Evolutionary conservation across 2,329 filamentous ascomycete genomes (phyloP).

Genomic region (Penicillium frequentans): DNA sequence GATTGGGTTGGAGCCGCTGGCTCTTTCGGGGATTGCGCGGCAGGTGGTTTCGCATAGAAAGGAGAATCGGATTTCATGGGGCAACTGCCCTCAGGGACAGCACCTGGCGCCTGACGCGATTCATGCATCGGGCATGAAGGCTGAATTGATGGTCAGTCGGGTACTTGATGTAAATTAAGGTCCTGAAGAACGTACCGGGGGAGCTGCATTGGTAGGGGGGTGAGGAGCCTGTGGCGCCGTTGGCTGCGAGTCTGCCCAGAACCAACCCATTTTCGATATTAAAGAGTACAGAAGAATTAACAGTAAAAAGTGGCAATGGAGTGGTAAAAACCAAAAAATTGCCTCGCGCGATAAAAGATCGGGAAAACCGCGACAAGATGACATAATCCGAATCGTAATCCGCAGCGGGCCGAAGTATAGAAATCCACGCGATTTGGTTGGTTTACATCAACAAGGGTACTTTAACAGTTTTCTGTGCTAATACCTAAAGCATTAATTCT

Average conservation of each 20-base stretch:
- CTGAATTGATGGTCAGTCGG: constrained; percentile 42
- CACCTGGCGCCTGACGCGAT: constrained; percentile 33
- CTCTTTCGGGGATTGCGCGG: constrained; percentile 32
- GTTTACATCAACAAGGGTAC: neutral
- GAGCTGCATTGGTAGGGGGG: constrained; percentile 50
- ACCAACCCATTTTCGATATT: constrained; percentile 62
- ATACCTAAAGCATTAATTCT: too few species aligned
- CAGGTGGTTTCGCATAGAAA: constrained; percentile 41
- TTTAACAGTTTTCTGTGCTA: too few species aligned
- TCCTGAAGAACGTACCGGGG: constrained; percentile 51
- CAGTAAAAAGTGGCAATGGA: neutral
- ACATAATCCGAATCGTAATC: constrained; percentile 7
- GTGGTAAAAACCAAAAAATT: constrained; percentile 8
- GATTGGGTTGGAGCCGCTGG: constrained; percentile 30
- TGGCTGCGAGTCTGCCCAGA: constrained; percentile 61
- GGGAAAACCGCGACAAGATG: constrained; percentile 12
- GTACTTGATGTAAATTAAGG: constrained; percentile 18
- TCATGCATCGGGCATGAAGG: constrained; percentile 71
- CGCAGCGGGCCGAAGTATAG: neutral
- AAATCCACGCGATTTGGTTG: constrained; percentile 1
- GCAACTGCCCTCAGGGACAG: constrained; percentile 37
- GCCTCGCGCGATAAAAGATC: constrained; percentile 20
- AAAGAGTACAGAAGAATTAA: neutral
- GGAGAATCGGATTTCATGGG: constrained; percentile 52
- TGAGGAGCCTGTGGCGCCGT: constrained; percentile 45